These are phyloP conservation scores for Picochlorum sp. DNA, from an alignment of 139 green algal genomes.

Conservation along the genomic window DNA sequence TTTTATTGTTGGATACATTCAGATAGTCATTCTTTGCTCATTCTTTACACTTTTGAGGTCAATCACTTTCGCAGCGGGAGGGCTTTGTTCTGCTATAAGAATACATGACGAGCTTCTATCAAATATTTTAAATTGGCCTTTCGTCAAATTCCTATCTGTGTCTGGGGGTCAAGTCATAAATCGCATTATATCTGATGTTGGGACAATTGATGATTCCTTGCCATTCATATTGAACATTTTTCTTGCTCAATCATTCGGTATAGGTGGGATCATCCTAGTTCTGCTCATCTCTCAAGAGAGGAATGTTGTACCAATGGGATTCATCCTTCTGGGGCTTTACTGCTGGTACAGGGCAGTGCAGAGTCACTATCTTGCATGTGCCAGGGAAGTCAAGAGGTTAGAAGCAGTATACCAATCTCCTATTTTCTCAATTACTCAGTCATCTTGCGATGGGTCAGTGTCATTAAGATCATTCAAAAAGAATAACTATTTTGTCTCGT, in stretches of 20 bases:
- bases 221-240: slow-evolving; percentile 91
- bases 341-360: slow-evolving; percentile 46
- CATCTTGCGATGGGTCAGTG: slow-evolving; percentile 35
- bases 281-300: slow-evolving; percentile 49
- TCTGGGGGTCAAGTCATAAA: slow-evolving; percentile 61
- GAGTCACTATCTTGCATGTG: slow-evolving; percentile 47
- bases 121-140: slow-evolving; percentile 40
- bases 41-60: slow-evolving; percentile 49
- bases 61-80: slow-evolving; percentile 73
- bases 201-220: slow-evolving; percentile 72
- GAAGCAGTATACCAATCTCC: slow-evolving; percentile 54
- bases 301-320: slow-evolving; percentile 25
- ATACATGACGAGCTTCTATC: slow-evolving; percentile 52
- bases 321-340: slow-evolving; percentile 46
- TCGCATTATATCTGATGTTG: slow-evolving; percentile 73
- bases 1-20: neutral
- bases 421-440: slow-evolving; percentile 56
- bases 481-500: slow-evolving; percentile 32
- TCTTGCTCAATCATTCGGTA: slow-evolving; percentile 57
- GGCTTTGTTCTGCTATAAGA: slow-evolving; percentile 48
- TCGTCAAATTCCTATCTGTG: slow-evolving; percentile 45
- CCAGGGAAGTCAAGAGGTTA: slow-evolving; percentile 63
- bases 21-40: slow-evolving; percentile 32
- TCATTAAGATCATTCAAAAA: slow-evolving; percentile 38
- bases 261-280: slow-evolving; percentile 58